Evolutionary conservation across 1,139 yeast genomes (phyloP).

Genomic region (Protomyces inundatus): DNA sequence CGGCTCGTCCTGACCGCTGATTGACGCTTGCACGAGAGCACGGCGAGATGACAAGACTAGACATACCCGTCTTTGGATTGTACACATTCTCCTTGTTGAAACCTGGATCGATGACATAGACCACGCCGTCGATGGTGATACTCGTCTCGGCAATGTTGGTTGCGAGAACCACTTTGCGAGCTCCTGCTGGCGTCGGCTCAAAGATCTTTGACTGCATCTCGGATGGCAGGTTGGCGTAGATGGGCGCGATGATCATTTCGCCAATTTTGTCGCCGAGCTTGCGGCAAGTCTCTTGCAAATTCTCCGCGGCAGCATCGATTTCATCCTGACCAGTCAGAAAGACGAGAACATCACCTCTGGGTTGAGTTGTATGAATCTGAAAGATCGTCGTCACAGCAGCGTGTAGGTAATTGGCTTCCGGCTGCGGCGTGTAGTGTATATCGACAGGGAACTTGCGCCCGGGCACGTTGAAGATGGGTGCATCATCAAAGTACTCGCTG

Average conservation of each 20-base stretch:
- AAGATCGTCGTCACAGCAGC: conserved; percentile 81
- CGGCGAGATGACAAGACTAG: conserved; percentile 63
- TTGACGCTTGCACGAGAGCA: conserved; percentile 79
- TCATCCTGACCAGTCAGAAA: conserved; percentile 90
- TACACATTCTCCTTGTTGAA: conserved; percentile 72
- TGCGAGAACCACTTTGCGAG: conserved; percentile 68
- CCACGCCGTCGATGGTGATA: conserved; percentile 72
- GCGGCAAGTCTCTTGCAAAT: conserved; percentile 56
- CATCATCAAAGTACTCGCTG: conserved; percentile 65
- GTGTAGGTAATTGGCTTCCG: conserved; percentile 83
- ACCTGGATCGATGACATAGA: conserved; percentile 74
- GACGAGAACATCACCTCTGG: conserved; percentile 64
- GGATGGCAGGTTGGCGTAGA: conserved; percentile 71
- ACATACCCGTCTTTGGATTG: conserved; percentile 74
- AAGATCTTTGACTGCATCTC: conserved; percentile 69
- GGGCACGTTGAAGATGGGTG: conserved; percentile 73
- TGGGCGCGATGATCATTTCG: conserved; percentile 76
- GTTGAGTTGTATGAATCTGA: conserved; percentile 69
- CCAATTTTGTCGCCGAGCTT: conserved; percentile 57
- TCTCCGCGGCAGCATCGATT: conserved; percentile 75
- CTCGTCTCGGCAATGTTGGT: conserved; percentile 82
- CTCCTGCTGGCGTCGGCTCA: conserved; percentile 67
- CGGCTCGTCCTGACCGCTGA: conserved; percentile 80
- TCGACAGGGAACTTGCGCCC: conserved; percentile 89
- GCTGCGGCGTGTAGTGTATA: conserved; percentile 74